Base-by-base conservation (phyloP, 1,139 yeast genomes). In the Scheffersomyces insectosa region DNA sequence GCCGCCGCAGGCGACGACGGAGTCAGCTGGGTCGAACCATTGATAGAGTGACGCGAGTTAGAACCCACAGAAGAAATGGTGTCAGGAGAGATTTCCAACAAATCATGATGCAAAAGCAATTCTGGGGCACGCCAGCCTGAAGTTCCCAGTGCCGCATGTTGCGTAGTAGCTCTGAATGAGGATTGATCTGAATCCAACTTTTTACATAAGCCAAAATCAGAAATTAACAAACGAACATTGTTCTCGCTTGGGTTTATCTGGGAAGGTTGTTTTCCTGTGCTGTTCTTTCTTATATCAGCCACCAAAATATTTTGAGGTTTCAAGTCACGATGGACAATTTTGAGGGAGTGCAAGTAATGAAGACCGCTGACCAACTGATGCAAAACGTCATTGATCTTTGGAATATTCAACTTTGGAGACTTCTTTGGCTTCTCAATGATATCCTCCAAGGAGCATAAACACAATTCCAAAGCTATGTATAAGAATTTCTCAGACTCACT, bases 101-200 rank as follows among this genome's bases (percentile, higher is more conserved):
- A 60, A 42, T 72, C 77, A 35, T 71, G 72, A 45, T 70, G 68
- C 38, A 80, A 69, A 35, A 88, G 66, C 31, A 93, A 70, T 59
- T 93, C 99, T 0, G 99, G 99, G 0, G 99, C 98, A 54, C 98
- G 79, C 99, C 99, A 93, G 1, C 99, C 99, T 6, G 93, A 81
- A 0, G 99, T 93, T 2, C 99, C 99, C 54, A 71, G 72, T 0
- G 97, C 96, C 9, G 96, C 95, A 57, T 89, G 86, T 28, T 90
- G 90, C 0, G 93, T 84, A 0, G 97, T 91, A 0, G 97, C 96
- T 50, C 93, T 78, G 62, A 93, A 93, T 6, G 97, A 88, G 1
- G 96, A 87, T 63, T 93, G 97, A 54, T 90, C 98, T 13, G 83
- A 82, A 49, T 93, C 99, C 42, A 93, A 68, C 59, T 87, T 88